A percentile compares a stretch with the other conserved stretches of the same genome.
phyloP scores from a whole-genome alignment of 2,329 filamentous ascomycete species.

The Hypoxylon sp. region DNA sequence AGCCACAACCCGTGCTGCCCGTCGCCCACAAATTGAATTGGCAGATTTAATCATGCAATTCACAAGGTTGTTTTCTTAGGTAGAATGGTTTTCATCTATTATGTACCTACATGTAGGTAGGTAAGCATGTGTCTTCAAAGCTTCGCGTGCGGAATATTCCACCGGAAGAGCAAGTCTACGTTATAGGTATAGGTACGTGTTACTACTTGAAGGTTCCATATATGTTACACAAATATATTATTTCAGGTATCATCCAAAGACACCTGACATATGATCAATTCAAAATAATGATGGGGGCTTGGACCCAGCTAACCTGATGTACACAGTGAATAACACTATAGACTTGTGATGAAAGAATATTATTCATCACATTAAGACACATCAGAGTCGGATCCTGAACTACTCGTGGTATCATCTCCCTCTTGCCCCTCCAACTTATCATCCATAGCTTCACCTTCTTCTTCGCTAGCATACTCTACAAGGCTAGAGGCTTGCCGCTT shows the following conservation, averaged over 20 bases:
- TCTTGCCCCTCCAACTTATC: slow-evolving; percentile 23
- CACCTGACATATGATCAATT: background rate
- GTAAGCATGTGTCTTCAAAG: background rate
- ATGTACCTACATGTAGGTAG: no score
- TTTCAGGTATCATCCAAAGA: background rate
- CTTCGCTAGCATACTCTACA: slow-evolving; percentile 44
- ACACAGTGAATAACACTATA: background rate
- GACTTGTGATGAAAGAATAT: background rate
- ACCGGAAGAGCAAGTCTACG: background rate
- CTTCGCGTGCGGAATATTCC: background rate
- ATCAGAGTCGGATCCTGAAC: slow-evolving; percentile 52
- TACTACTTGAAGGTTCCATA: no score
- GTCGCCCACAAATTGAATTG: no score
- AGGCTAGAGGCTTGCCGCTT: slow-evolving; percentile 43
- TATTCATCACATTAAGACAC: slow-evolving; percentile 19
- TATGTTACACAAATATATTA: background rate
- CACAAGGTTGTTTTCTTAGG: background rate
- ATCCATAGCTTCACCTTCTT: slow-evolving; percentile 42
- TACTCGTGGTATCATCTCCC: slow-evolving; percentile 55
- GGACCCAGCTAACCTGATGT: background rate
- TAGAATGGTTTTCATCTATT: background rate
- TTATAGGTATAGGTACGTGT: background rate
- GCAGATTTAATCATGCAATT: no score
- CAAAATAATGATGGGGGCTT: background rate
- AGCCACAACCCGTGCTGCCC: background rate